Evolutionary conservation across 1,284 basidiomycete species (phyloP), one percentile per base, ranked within the genome.

Genomic region (Microbotryomycetes sp.): DNA sequence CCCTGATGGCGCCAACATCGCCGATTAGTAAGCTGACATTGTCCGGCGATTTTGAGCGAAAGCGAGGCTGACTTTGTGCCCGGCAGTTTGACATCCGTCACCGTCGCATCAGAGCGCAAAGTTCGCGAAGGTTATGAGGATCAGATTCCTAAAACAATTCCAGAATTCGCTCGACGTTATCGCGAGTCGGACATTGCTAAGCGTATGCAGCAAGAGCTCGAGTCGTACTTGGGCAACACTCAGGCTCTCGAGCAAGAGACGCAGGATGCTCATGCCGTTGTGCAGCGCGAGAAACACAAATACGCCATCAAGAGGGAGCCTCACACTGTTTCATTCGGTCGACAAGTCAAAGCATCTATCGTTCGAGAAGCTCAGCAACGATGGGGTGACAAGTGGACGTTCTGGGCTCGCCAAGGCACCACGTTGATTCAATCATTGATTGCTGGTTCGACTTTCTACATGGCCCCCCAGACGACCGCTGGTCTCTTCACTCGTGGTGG

Each of bases 11-110:
- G n/a, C n/a, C n/a, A n/a, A n/a, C n/a, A n/a, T n/a, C 80, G 92
- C 60, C 90, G 91, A 12, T 93, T 84, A 78, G 81, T 84, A 28
- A 67, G 63, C 3, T 67, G 68, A 6, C 81, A 86, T 47, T 84
- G 87, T 51, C 88, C 89, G 76, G 87, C 83, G 0, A 31, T 6
- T 28, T 30, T 31, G 16, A 30, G n/a, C 12, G 22, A 31, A n/a
- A 12, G 29, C 7, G 15, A n/a, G 12, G n/a, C n/a, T n/a, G n/a
- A n/a, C n/a, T n/a, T n/a, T n/a, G 84, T 84, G 0, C 80, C 78
- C 74, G 77, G 78, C 62, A 78, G 67, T 61, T 70, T 77, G 47
- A 76, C 76, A 4, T 72, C 71, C 0, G 74, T 74, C 62, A 79
- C 78, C 3, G 77, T 78, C 63, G 67, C 72, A 0, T 65, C 73